A percentile compares a stretch with the other conserved stretches of the same genome.
phyloP scores from a whole-genome alignment of 2,329 filamentous ascomycete species.

The Aspergillus oerlinghausenensis region DNA sequence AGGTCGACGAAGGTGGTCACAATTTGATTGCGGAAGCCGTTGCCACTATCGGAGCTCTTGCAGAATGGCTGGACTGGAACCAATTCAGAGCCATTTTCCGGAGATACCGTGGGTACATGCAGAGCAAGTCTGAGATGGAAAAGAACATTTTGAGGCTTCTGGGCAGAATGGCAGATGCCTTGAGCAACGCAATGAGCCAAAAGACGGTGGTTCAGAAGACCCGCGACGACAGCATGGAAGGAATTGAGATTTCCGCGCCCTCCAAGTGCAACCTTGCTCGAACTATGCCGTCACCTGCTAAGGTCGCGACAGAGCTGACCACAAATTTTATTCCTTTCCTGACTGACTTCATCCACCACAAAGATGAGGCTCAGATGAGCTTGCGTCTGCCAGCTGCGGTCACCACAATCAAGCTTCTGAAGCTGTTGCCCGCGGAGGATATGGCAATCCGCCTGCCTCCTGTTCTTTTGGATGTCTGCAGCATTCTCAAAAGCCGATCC shows the following conservation, averaged over 20 bases:
- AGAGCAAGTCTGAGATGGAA: slow-evolving; percentile 73
- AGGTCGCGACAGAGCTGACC: slow-evolving; percentile 67
- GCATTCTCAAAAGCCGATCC: slow-evolving; percentile 84
- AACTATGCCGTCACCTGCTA: slow-evolving; percentile 63
- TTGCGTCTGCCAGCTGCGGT: slow-evolving; percentile 85
- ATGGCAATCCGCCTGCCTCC: slow-evolving; percentile 72
- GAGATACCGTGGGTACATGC: slow-evolving; percentile 77
- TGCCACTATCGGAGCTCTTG: slow-evolving; percentile 70
- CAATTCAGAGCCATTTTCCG: slow-evolving; percentile 82
- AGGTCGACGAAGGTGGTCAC: slow-evolving; percentile 70
- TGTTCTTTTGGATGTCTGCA: slow-evolving; percentile 85
- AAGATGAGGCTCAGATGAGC: slow-evolving; percentile 91
- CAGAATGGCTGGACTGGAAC: slow-evolving; percentile 77
- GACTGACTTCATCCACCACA: slow-evolving; percentile 82
- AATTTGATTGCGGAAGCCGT: slow-evolving; percentile 83
- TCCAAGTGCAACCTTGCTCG: slow-evolving; percentile 50
- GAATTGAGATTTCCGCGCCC: slow-evolving; percentile 22
- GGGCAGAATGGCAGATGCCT: slow-evolving; percentile 72
- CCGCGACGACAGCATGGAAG: slow-evolving; percentile 22
- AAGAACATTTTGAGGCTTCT: slow-evolving; percentile 82
- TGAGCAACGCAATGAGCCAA: slow-evolving; percentile 53
- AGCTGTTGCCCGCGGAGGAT: slow-evolving; percentile 68
- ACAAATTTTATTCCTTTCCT: slow-evolving; percentile 74
- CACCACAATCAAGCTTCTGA: slow-evolving; percentile 81
- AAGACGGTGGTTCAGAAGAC: slow-evolving; percentile 16